phyloP scores from a whole-genome alignment of 805 yeast species.

The Cyberlindnera samutprakarnensis region DNA sequence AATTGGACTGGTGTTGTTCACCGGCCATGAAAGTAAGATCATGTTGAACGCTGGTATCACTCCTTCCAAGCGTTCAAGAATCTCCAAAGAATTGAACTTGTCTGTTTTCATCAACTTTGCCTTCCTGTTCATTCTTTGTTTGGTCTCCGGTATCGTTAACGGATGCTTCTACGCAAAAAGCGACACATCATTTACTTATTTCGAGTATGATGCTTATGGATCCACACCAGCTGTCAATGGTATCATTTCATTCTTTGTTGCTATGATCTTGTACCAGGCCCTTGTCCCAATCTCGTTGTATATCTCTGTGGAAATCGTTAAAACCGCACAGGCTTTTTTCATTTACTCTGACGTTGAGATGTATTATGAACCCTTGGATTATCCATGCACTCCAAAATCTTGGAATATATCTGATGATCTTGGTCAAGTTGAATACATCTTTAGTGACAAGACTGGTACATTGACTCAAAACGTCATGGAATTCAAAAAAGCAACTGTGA shows the following conservation, averaged over 20 bases:
- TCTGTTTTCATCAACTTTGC: slow-evolving; percentile 62
- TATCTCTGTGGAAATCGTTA: slow-evolving; percentile 74
- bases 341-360: slow-evolving; percentile 67
- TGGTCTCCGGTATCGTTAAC: slow-evolving; percentile 63
- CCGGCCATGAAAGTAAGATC: slow-evolving; percentile 74
- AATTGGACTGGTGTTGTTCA: slow-evolving; percentile 64
- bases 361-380: slow-evolving; percentile 63
- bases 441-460: slow-evolving; percentile 81
- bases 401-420: slow-evolving; percentile 83
- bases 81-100: slow-evolving; percentile 64
- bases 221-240: slow-evolving; percentile 62
- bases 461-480: slow-evolving; percentile 82
- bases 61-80: slow-evolving; percentile 69
- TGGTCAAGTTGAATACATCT: slow-evolving; percentile 78
- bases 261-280: slow-evolving; percentile 68
- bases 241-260: slow-evolving; percentile 63
- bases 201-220: slow-evolving; percentile 63
- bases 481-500: slow-evolving; percentile 71
- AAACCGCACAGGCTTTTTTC: slow-evolving; percentile 74
- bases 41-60: slow-evolving; percentile 76
- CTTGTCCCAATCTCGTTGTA: slow-evolving; percentile 78
- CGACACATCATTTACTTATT: slow-evolving; percentile 47
- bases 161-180: slow-evolving; percentile 50
- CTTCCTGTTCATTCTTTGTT: slow-evolving; percentile 56
- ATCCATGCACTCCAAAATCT: slow-evolving; percentile 76